Percentiles rank a stretch among this genome's conserved stretches.
Conservation (phyloP, 176 grass and related monocot species). For the Carex kokanica region DNA sequence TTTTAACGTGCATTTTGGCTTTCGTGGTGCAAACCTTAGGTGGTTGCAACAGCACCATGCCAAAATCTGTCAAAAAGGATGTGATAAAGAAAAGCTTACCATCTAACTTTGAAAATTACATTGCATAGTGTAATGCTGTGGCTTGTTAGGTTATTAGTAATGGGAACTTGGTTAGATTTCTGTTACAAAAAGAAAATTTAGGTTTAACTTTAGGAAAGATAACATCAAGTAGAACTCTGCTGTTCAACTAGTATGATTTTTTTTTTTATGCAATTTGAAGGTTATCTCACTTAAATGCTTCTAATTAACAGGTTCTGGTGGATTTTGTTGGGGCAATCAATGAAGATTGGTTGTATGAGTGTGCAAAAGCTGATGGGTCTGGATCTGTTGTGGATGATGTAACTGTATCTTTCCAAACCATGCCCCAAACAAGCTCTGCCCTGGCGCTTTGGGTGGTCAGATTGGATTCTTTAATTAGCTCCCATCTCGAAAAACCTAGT, state of each 20-base stretch:
- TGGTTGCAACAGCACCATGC: neutral
- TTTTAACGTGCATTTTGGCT: constrained; percentile 2
- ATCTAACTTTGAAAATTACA: neutral
- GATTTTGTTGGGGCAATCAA: constrained; percentile 94
- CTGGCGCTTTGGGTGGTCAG: constrained; percentile 94
- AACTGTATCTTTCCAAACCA: constrained; percentile 79
- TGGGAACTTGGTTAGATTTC: neutral
- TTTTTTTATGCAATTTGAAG: neutral
- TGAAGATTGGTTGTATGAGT: constrained; percentile 75
- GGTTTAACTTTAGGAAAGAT: neutral
- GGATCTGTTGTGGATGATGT: constrained; percentile 66
- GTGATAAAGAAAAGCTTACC: neutral
- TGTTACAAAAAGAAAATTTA: neutral
- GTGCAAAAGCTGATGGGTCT: constrained; percentile 35
- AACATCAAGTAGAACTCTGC: neutral
- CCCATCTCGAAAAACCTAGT: constrained; percentile 39
- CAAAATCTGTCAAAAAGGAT: neutral
- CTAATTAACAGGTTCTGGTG: constrained; percentile 58
- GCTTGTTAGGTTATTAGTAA: neutral
- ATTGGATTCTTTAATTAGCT: constrained; percentile 68
- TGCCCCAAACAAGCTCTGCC: constrained; percentile 90
- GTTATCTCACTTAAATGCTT: neutral
- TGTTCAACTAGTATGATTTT: neutral
- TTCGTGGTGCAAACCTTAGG: neutral
- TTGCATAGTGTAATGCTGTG: neutral